Base-by-base conservation (phyloP, 441 rosid genomes). In the Geranium incanum region DNA sequence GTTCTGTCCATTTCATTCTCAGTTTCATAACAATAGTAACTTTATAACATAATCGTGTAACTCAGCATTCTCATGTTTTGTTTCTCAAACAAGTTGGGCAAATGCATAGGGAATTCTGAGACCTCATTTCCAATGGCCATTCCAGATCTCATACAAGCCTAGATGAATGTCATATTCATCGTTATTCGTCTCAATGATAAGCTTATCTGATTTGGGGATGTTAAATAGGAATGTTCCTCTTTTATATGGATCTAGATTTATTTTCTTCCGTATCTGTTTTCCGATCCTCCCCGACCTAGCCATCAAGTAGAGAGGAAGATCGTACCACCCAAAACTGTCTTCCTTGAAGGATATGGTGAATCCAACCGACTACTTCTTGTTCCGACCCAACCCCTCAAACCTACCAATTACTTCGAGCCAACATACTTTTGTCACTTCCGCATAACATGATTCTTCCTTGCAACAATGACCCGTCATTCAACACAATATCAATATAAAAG, bases 101-200 rank as follows among this genome's bases (percentile, higher is more conserved):
- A 50, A 50, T 36, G 85, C 91, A 4, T 16, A 1, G 36, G 85
- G 83, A 72, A 90, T 81, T 12, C 8, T 59, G 77, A 90, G 70
- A 13, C 92, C 96, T 0, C 87, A 85, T 80, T 88, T 88, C 92
- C 89, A 81, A 68, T 50, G 75, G 6, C 88, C 88, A 0, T 75
- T 79, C 94, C 96, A 85, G 5, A 87, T 89, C 71, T 91, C 97
- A 60, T 90, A 90, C 28, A 90, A 75, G 15, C 96, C 96, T 41
- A 90, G 86, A 75, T 76, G 79, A 33, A 88, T 83, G 0, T 5
- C 36, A 1, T 0, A 6, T 8, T 15, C 0, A 0, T 3, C 1
- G 0, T 59, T 66, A 69, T 6, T 7, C 1, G 82, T 86, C 0
- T 15, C 37, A 21, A 88, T 36, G 13, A 1, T 3, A 0, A 87